phyloP scores from a whole-genome alignment of 2,329 filamentous ascomycete genomes.

The Harringtonia aguacate region DNA sequence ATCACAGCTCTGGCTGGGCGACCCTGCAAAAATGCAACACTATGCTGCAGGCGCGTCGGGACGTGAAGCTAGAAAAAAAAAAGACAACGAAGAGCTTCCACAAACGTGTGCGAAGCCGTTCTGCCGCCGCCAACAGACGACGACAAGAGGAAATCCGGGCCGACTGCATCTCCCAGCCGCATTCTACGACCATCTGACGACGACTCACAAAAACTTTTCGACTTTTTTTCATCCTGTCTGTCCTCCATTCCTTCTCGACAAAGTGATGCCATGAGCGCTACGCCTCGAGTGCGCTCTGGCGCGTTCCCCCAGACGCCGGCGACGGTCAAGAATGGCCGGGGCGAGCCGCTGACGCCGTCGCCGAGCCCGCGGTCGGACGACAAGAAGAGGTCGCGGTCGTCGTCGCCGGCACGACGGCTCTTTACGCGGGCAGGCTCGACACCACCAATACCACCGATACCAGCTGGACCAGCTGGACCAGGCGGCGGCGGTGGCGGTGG shows the following conservation, averaged over 20 bases:
- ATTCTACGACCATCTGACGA: no score
- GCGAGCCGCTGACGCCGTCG: slow-evolving; percentile 12
- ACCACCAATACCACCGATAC: background rate
- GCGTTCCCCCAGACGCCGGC: slow-evolving; percentile 16
- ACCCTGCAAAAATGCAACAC: background rate
- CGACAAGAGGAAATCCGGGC: no score
- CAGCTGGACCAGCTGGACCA: slow-evolving; percentile 32
- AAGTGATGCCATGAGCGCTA: slow-evolving; percentile 16
- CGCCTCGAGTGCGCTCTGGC: slow-evolving; percentile 15
- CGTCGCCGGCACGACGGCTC: slow-evolving; percentile 1
- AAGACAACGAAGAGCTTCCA: background rate
- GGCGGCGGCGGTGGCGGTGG: slow-evolving; percentile 2
- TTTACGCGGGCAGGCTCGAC: slow-evolving; percentile 4
- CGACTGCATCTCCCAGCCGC: no score
- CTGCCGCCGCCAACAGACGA: no score
- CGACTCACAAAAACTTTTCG: background rate
- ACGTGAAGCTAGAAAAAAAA: slow-evolving; percentile 21
- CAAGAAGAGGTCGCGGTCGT: background rate
- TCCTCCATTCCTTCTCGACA: background rate
- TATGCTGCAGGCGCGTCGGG: slow-evolving; percentile 27
- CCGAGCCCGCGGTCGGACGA: slow-evolving; percentile 10
- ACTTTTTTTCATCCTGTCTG: background rate
- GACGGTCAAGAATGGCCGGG: slow-evolving; percentile 6
- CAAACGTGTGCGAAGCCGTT: no score
- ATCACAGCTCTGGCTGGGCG: background rate